phyloP scores from a whole-genome alignment of 257 asterid genomes.

The Leonotis leonurus region DNA sequence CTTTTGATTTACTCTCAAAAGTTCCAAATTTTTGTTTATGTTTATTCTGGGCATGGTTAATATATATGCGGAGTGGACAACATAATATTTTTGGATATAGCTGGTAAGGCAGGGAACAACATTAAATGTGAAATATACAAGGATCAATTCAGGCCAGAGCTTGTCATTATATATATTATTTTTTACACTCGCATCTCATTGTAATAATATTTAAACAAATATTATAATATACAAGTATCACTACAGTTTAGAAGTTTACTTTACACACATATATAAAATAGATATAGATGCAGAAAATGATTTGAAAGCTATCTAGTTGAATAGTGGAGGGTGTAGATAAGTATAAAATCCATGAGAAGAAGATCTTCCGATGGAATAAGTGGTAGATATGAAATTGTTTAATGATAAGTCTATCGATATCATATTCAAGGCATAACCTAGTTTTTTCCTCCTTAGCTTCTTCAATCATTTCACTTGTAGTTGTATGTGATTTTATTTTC shows the following conservation, averaged over 20 bases:
- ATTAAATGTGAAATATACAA: conserved; percentile 1
- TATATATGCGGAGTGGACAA: too few relatives aligned
- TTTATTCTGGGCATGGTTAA: too few relatives aligned
- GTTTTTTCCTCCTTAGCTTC: conserved; percentile 9
- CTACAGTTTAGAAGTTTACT: not conserved
- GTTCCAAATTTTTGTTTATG: too few relatives aligned
- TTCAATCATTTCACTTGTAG: conserved; percentile 25
- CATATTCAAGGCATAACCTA: not conserved
- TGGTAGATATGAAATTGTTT: conserved; percentile 1
- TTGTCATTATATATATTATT: not conserved
- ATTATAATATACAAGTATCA: too few relatives aligned
- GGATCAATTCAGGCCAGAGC: not conserved
- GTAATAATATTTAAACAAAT: too few relatives aligned
- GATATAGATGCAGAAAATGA: not conserved
- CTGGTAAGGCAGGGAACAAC: not conserved
- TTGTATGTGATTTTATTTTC: not conserved
- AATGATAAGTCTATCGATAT: not conserved
- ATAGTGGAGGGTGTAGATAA: conserved; percentile 8
- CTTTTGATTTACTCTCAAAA: too few relatives aligned
- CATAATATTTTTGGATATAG: not conserved
- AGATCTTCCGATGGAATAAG: not conserved
- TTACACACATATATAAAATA: not conserved
- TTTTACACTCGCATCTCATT: not conserved
- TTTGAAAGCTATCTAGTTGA: conserved; percentile 15
- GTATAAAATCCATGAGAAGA: not conserved